These are phyloP conservation scores for Lojkania enalia DNA, from an alignment of 2,329 filamentous ascomycete genomes.

Conservation along the genomic window DNA sequence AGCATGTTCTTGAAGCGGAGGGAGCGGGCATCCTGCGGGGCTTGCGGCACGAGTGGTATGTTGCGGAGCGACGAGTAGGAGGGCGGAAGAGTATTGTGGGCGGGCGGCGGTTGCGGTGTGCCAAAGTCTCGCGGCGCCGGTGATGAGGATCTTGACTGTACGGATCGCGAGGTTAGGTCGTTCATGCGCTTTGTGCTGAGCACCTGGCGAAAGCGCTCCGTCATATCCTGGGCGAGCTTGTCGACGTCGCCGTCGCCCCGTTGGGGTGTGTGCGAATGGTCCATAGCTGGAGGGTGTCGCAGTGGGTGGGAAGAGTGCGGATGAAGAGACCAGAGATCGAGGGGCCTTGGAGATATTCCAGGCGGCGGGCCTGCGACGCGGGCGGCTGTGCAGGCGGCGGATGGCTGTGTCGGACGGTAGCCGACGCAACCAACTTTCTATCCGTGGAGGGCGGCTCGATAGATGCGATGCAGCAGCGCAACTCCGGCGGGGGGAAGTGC, in stretches of 20 bases:
- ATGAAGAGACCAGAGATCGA: conserved; percentile 3
- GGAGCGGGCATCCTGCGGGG: conserved; percentile 61
- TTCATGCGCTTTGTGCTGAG: conserved; percentile 86
- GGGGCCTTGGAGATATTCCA: not conserved
- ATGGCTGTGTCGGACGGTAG: not conserved
- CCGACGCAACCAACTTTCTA: not conserved
- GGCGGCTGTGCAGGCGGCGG: not conserved
- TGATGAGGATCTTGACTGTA: conserved; percentile 63
- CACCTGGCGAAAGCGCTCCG: conserved; percentile 82
- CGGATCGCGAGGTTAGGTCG: conserved; percentile 67
- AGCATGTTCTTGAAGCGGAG: conserved; percentile 68
- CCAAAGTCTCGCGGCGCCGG: conserved; percentile 56
- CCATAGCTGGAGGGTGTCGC: conserved; percentile 36
- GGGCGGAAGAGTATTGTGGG: conserved; percentile 50
- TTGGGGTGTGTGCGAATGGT: conserved; percentile 35
- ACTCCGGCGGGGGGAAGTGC: not conserved
- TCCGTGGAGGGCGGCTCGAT: not conserved
- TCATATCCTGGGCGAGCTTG: conserved; percentile 70
- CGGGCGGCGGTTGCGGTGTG: conserved; percentile 41
- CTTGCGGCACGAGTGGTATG: conserved; percentile 71
- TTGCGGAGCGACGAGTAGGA: conserved; percentile 65
- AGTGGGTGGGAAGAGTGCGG: conserved; percentile 10
- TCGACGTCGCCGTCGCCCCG: conserved; percentile 34
- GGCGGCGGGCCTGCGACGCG: not conserved
- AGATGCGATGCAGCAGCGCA: not conserved